Conservation (phyloP, 2,329 filamentous ascomycete species). For the Aspergillus sp. region DNA sequence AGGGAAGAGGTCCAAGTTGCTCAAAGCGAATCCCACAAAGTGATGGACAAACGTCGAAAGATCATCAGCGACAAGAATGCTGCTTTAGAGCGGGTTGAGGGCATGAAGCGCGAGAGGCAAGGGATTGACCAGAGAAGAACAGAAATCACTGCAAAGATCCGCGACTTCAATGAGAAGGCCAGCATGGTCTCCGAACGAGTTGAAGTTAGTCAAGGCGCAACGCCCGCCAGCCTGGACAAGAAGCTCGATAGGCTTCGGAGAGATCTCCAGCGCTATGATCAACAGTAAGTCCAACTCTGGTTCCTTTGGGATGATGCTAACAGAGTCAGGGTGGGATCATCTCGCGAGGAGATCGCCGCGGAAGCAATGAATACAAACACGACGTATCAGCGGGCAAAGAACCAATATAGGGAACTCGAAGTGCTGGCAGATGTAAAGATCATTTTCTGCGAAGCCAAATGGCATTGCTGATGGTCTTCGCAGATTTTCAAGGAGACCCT, state of each 20-base stretch:
- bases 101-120: constrained; percentile 39
- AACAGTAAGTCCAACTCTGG: constrained; percentile 28
- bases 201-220: constrained; percentile 56
- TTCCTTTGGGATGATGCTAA: constrained; percentile 14
- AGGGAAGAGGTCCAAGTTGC: constrained; percentile 46
- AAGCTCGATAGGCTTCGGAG: constrained; percentile 45
- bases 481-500: constrained; percentile 53
- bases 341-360: constrained; percentile 55
- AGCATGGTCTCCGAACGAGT: constrained; percentile 48
- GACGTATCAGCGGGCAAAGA: constrained; percentile 27
- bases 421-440: constrained; percentile 30
- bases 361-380: constrained; percentile 29
- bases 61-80: constrained; percentile 55
- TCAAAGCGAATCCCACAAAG: constrained; percentile 43
- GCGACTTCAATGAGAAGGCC: constrained; percentile 49
- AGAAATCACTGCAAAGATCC: constrained; percentile 40
- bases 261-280: constrained; percentile 51
- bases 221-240: constrained; percentile 41
- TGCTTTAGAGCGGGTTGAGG: constrained; percentile 44
- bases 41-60: constrained; percentile 42
- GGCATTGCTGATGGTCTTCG: constrained; percentile 2
- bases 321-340: constrained; percentile 45
- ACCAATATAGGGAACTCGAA: constrained; percentile 29
- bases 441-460: background rate
- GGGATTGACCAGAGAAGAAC: constrained; percentile 42